Evolutionary conservation across 2,329 filamentous ascomycete genomes (phyloP), one percentile per base, ranked within the genome.

Genomic region (Paraconiothyrium sp.): DNA sequence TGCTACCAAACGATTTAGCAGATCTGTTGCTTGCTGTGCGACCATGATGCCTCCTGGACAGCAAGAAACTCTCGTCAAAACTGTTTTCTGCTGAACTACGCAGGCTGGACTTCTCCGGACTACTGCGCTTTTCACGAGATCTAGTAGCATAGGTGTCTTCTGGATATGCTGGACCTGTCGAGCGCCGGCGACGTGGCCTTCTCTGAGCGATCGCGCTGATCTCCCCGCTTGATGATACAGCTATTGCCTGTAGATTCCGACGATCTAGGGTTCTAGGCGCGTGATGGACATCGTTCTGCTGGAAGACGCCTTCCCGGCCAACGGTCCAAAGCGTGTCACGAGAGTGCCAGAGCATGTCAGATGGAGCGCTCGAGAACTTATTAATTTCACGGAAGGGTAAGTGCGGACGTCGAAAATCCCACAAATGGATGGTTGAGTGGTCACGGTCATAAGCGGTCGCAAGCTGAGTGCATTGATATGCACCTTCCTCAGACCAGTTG

Each of bases 311-410:
- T 62, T 87, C 84, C 50, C 84, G 82, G 7, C 86, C 87, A 46
- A 89, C 88, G 13, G 86, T 88, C 88, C 88, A 90, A 41, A 90
- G 78, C 7, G 88, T 78, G 72, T 89, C 86, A 74, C 87, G 86
- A 54, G 87, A 88, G 68, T 86, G 86, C 83, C 88, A 90, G 16
- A 90, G 80, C 73, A 90, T 78, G 67, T 89, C 88, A 27, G 86
- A 84, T 22, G 87, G 83, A 16, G 84, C 82, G 5, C 81, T 82
- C 51, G 82, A 78, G 68, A 87, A 86, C 58, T 83, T 84, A 70
- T 84, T 82, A 64, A 90, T 82, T 69, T 89, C 87, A 46, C 86
- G 83, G 68, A 87, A 89, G 0, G 88, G 88, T n/a, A 90, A 76
- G 67, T 84, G 81, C 6, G 87, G 86, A 37, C 88, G 82, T 41